A percentile compares a stretch with the other conserved stretches of the same genome.
These are phyloP conservation scores for Scheffersomyces stipitis DNA, from an alignment of 805 yeast species.

Conservation along the genomic window DNA sequence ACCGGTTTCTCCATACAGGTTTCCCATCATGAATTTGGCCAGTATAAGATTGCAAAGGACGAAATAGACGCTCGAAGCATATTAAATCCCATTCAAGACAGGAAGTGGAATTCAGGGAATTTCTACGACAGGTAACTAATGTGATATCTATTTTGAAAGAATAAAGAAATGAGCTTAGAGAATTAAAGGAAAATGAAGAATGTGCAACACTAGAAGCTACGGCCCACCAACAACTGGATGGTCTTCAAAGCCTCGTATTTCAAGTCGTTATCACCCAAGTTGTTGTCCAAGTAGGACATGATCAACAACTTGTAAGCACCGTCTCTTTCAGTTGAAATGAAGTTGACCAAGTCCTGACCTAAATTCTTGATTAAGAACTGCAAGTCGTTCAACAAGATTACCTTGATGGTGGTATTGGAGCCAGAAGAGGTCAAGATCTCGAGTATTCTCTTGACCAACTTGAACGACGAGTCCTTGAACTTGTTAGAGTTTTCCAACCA, in stretches of 20 bases:
- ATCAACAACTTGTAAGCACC: slow-evolving; percentile 70
- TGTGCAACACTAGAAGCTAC: slow-evolving; percentile 65
- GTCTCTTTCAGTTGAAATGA: slow-evolving; percentile 41
- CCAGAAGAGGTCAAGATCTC: slow-evolving; percentile 41
- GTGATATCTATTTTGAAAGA: background rate
- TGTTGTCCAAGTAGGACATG: slow-evolving; percentile 73
- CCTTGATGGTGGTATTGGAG: slow-evolving; percentile 21
- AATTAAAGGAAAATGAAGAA: no score
- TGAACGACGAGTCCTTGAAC: slow-evolving; percentile 79
- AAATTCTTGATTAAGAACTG: slow-evolving; percentile 41
- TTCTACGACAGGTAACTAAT: no score
- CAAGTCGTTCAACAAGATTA: slow-evolving; percentile 44
- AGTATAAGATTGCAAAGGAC: no score
- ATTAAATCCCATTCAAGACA: no score
- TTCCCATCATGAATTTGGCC: no score
- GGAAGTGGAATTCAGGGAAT: no score
- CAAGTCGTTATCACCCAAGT: slow-evolving; percentile 77
- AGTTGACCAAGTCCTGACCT: slow-evolving; percentile 37
- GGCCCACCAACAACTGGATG: slow-evolving; percentile 90
- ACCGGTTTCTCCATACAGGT: no score
- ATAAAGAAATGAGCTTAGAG: background rate
- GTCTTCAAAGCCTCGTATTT: slow-evolving; percentile 94
- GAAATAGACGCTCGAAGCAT: no score
- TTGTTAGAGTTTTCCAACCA: slow-evolving; percentile 80
- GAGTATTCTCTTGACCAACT: slow-evolving; percentile 62